A percentile compares a stretch with the other conserved stretches of the same genome.
These are phyloP conservation scores for Leptographium radiaticola DNA, from an alignment of 2,329 filamentous ascomycete genomes.

Conservation along the genomic window DNA sequence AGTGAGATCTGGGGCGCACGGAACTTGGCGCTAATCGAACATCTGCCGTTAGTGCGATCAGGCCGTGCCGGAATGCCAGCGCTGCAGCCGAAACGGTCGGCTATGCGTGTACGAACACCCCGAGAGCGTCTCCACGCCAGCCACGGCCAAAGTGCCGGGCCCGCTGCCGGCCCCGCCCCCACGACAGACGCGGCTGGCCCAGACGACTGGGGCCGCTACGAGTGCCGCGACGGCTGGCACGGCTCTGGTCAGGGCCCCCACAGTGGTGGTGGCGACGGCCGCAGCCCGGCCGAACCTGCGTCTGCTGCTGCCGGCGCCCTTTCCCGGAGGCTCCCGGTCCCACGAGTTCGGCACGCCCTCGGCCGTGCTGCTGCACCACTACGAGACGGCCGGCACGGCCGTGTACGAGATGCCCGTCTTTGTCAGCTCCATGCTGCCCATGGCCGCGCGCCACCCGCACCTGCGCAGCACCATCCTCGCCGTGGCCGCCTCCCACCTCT, in stretches of 20 bases:
- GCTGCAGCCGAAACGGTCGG: slow-evolving; percentile 12
- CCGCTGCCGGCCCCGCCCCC: background rate
- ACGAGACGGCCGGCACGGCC: slow-evolving; percentile 1
- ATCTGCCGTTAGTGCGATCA: slow-evolving; percentile 12
- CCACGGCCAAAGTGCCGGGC: background rate
- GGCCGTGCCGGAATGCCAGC: slow-evolving; percentile 10
- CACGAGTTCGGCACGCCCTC: slow-evolving; percentile 10
- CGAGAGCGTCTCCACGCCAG: background rate
- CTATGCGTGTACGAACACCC: slow-evolving; percentile 8
- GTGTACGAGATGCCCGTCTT: slow-evolving; percentile 12
- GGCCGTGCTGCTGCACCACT: slow-evolving; percentile 11
- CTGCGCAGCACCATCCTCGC: slow-evolving; percentile 11
- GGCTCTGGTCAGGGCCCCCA: background rate
- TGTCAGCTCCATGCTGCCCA: slow-evolving; percentile 6
- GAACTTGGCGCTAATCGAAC: background rate
- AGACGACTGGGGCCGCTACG: background rate
- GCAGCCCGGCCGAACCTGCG: slow-evolving; percentile 1
- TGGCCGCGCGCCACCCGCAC: slow-evolving; percentile 8
- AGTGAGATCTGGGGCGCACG: background rate
- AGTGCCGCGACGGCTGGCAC: background rate
- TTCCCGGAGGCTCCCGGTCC: slow-evolving; percentile 1
- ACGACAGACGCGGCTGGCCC: background rate
- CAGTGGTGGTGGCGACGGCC: background rate
- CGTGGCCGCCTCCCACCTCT: slow-evolving; percentile 11
- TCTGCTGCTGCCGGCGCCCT: slow-evolving; percentile 1